phyloP scores from a whole-genome alignment of 2,329 filamentous ascomycete genomes.

The Beauveria sp. region DNA sequence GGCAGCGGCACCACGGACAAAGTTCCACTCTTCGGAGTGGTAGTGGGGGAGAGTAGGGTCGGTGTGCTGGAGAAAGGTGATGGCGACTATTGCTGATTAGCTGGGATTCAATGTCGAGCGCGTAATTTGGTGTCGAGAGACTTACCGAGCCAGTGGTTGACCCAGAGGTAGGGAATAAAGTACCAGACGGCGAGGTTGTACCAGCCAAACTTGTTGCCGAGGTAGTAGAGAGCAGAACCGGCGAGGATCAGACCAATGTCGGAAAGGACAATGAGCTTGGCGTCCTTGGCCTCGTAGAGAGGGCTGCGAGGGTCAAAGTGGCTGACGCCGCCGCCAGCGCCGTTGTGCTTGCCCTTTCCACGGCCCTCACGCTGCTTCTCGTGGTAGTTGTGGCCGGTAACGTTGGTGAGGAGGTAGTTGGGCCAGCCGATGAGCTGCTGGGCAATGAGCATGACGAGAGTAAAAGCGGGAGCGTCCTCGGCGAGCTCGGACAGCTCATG shows the following conservation, averaged over 20 bases:
- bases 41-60: conserved; percentile 93
- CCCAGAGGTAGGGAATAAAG: conserved; percentile 89
- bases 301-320: conserved; percentile 88
- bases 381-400: conserved; percentile 95
- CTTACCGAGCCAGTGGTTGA: conserved; percentile 98
- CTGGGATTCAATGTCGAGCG: conserved; percentile 19
- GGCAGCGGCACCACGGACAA: conserved; percentile 83
- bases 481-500: conserved; percentile 84
- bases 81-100: conserved; percentile 58
- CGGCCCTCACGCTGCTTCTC: conserved; percentile 86
- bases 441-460: conserved; percentile 61
- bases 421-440: conserved; percentile 95
- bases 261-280: conserved; percentile 76
- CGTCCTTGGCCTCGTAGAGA: conserved; percentile 85
- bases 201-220: conserved; percentile 75
- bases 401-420: conserved; percentile 82
- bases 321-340: conserved; percentile 73
- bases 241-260: conserved; percentile 71
- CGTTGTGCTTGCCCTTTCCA: conserved; percentile 86
- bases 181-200: conserved; percentile 91
- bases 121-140: conserved; percentile 17
- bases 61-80: conserved; percentile 96
- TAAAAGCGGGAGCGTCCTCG: conserved; percentile 89
- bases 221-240: conserved; percentile 51
- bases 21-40: conserved; percentile 79